These are phyloP conservation scores for Macadamia integrifolia DNA, from an alignment of 164 flowering plant species.

Conservation along the genomic window DNA sequence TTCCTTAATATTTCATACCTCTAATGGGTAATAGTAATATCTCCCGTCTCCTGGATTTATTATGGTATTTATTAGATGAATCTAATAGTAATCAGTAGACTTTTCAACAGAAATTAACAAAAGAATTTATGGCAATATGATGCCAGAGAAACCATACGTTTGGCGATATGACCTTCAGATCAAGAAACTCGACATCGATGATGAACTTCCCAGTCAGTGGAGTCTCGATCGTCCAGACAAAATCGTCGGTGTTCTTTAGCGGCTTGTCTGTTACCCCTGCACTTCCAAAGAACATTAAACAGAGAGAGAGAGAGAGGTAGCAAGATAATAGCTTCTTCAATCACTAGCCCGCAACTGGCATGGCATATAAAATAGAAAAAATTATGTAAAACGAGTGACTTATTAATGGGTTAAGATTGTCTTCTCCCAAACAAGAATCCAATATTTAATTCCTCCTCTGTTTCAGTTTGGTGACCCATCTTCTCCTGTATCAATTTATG, in stretches of 20 bases:
- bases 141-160: constrained; percentile 33
- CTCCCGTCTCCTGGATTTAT: too few relatives aligned
- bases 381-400: too few relatives aligned
- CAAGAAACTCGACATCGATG: constrained; percentile 85
- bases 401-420: too few relatives aligned
- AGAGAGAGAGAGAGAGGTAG: not conserved
- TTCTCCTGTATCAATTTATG: too few relatives aligned
- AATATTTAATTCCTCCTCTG: too few relatives aligned
- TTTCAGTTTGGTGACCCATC: too few relatives aligned
- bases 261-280: constrained; percentile 71
- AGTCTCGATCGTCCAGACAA: constrained; percentile 75
- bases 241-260: constrained; percentile 73
- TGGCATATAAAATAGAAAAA: too few relatives aligned
- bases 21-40: not conserved
- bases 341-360: too few relatives aligned
- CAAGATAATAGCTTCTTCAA: not conserved
- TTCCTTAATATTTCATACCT: too few relatives aligned
- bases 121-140: not conserved
- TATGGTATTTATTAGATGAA: too few relatives aligned
- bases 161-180: constrained; percentile 59
- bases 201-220: constrained; percentile 80
- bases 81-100: not conserved
- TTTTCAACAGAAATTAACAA: not conserved
- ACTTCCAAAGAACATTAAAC: not conserved
- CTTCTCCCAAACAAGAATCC: too few relatives aligned